phyloP scores from a whole-genome alignment of 805 yeast genomes.

The Kurtzmaniella cleridarum region DNA sequence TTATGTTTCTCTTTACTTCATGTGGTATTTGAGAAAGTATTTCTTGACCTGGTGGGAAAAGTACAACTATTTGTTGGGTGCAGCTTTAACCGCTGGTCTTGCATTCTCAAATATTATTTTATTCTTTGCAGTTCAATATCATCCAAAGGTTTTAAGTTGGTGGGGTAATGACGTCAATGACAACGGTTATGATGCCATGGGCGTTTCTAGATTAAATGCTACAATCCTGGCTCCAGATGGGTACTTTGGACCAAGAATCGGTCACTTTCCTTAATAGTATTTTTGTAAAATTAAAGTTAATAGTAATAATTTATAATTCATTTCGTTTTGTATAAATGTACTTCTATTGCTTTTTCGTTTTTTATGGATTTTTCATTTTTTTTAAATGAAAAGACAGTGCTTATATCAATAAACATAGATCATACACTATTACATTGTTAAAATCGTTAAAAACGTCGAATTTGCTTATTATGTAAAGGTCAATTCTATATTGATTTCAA shows the following conservation, averaged over 20 bases:
- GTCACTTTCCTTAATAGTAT: conserved; percentile 7
- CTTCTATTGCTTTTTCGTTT: background rate
- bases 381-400: too few relatives aligned
- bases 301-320: too few relatives aligned
- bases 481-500: conserved; percentile 3
- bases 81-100: conserved; percentile 50
- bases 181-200: too few relatives aligned
- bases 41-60: conserved; percentile 31
- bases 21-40: conserved; percentile 23
- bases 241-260: conserved; percentile 21
- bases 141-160: conserved; percentile 43
- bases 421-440: too few relatives aligned
- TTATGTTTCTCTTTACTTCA: conserved; percentile 19
- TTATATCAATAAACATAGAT: too few relatives aligned
- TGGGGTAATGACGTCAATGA: conserved; percentile 48
- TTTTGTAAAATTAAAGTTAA: background rate
- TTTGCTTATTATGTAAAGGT: background rate
- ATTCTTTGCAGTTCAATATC: conserved; percentile 47
- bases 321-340: background rate
- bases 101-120: conserved; percentile 52
- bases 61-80: conserved; percentile 42
- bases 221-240: conserved; percentile 19
- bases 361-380: too few relatives aligned
- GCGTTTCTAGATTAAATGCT: background rate
- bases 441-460: background rate